phyloP scores from a whole-genome alignment of 225 moss, liverwort and hornwort species.

The Marchantia paleacea region DNA sequence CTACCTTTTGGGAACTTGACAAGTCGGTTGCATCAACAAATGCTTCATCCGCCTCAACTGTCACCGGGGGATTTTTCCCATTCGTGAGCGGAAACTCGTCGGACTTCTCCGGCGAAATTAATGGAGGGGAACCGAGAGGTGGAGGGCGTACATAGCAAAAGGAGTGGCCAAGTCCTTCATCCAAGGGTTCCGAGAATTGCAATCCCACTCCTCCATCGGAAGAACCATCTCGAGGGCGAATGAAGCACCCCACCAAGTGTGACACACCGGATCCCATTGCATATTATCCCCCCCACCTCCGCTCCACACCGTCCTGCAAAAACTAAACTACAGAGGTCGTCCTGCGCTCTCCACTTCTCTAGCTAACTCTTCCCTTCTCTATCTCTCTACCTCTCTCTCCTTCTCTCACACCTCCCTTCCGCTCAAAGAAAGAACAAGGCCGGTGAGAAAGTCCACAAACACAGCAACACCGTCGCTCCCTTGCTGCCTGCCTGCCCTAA shows the following conservation, averaged over 20 bases:
- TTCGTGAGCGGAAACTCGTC: conserved; percentile 50
- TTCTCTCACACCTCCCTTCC: conserved; percentile 1
- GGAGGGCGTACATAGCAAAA: conserved; percentile 91
- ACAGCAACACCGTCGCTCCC: background rate
- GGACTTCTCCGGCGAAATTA: conserved; percentile 51
- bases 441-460: background rate
- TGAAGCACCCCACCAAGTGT: conserved; percentile 75
- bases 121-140: conserved; percentile 47
- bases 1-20: conserved; percentile 28
- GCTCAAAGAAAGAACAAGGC: background rate
- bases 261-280: conserved; percentile 93
- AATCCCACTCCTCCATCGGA: conserved; percentile 51
- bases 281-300: conserved; percentile 37
- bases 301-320: background rate
- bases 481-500: background rate
- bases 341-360: background rate
- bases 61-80: conserved; percentile 31
- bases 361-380: background rate
- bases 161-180: conserved; percentile 96
- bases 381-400: background rate
- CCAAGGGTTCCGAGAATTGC: conserved; percentile 87
- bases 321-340: background rate
- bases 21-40: conserved; percentile 19
- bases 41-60: conserved; percentile 17
- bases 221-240: conserved; percentile 40